These are phyloP conservation scores for Fusarium buxicola DNA, from an alignment of 2,329 filamentous ascomycete species.

Conservation along the genomic window DNA sequence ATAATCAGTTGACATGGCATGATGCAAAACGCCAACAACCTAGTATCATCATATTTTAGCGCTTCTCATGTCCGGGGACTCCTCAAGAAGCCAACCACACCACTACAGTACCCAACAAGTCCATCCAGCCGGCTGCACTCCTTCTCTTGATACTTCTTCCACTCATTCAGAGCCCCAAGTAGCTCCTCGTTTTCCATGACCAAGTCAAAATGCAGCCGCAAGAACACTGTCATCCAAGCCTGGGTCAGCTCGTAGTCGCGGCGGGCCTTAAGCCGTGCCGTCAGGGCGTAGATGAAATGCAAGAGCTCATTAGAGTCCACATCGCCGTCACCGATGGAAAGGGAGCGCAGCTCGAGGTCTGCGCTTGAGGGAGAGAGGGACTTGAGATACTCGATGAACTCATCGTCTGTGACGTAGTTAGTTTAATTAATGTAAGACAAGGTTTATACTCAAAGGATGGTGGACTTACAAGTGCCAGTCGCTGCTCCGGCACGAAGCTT, in stretches of 20 bases:
- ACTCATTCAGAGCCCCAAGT: conserved; percentile 70
- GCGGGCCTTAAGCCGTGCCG: conserved; percentile 72
- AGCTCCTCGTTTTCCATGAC: conserved; percentile 65
- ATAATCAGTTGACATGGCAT: conserved; percentile 17
- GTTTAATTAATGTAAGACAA: background rate
- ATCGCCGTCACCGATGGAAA: conserved; percentile 63
- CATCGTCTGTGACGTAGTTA: conserved; percentile 60
- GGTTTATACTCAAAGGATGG: background rate
- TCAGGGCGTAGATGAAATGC: conserved; percentile 85
- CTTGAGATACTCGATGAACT: conserved; percentile 83
- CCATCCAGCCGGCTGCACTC: conserved; percentile 78
- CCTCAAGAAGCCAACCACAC: conserved; percentile 85
- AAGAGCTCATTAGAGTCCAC: conserved; percentile 75
- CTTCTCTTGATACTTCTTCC: conserved; percentile 77
- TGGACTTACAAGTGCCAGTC: conserved; percentile 69
- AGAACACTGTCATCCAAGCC: conserved; percentile 96
- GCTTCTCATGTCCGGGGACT: conserved; percentile 63
- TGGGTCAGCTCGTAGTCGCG: conserved; percentile 94
- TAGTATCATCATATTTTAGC: conserved; percentile 5
- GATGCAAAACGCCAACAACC: conserved; percentile 24
- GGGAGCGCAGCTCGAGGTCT: conserved; percentile 89
- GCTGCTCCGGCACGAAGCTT: conserved; percentile 66
- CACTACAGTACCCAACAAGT: conserved; percentile 87
- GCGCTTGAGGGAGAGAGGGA: conserved; percentile 84
- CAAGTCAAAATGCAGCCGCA: conserved; percentile 78